Evolutionary conservation across 2,329 filamentous ascomycete genomes (phyloP).

Genomic region (Cercospora citrullina): DNA sequence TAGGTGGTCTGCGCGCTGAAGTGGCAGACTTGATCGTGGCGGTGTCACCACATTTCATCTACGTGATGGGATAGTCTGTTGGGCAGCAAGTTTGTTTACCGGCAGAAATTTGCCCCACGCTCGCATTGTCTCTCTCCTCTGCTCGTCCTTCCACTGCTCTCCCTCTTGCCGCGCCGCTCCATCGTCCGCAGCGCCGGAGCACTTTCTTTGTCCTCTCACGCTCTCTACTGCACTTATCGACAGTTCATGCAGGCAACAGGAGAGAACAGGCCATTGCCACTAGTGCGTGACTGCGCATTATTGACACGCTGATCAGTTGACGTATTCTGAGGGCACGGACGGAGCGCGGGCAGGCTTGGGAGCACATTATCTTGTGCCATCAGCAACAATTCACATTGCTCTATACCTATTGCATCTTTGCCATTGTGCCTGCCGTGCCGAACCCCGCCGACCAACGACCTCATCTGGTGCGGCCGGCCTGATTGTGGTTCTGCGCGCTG

Average conservation of each 20-base stretch:
- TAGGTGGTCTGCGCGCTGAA: neutral
- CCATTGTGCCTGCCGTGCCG: neutral
- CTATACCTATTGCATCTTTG: neutral
- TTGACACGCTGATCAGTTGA: neutral
- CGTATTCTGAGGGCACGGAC: neutral
- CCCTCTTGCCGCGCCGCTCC: neutral
- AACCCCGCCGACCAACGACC: neutral
- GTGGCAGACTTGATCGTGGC: neutral
- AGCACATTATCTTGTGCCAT: neutral
- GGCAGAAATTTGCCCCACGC: constrained; percentile 5
- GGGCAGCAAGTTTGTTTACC: neutral
- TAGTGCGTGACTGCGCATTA: constrained; percentile 5
- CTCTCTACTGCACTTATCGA: neutral
- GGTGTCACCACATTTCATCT: constrained; percentile 9
- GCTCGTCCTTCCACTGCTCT: neutral
- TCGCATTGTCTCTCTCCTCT: constrained; percentile 1
- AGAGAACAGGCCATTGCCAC: constrained; percentile 5
- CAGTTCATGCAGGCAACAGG: constrained; percentile 11
- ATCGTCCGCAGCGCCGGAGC: neutral
- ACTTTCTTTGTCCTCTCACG: neutral
- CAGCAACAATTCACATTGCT: neutral
- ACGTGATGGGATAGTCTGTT: constrained; percentile 1
- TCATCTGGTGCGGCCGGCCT: neutral
- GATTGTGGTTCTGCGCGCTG: neutral
- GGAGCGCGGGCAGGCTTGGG: neutral